Conservation (phyloP, 768 basidiomycete species). For the Trametes cubensis region DNA sequence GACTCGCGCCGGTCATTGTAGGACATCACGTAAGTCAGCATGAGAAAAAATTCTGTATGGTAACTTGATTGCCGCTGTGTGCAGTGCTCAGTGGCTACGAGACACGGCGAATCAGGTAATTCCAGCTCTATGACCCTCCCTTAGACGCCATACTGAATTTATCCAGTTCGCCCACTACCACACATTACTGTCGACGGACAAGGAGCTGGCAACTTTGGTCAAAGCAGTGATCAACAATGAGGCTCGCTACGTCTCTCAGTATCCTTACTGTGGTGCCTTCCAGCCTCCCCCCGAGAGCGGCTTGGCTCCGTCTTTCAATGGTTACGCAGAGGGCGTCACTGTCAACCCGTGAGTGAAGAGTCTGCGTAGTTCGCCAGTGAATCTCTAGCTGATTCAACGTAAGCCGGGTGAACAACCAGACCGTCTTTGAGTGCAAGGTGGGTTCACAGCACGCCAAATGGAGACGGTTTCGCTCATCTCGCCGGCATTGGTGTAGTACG, state of each 20-base stretch:
- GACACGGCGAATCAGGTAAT: conserved; percentile 78
- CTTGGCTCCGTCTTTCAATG: conserved; percentile 62
- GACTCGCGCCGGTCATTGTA: conserved; percentile 27
- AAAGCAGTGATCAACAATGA: conserved; percentile 86
- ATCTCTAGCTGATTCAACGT: not conserved
- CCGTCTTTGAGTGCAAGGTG: conserved; percentile 85
- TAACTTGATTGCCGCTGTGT: not conserved
- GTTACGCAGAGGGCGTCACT: conserved; percentile 67
- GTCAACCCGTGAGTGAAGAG: conserved; percentile 66
- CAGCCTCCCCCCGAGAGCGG: conserved; percentile 81
- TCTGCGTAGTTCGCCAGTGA: not conserved
- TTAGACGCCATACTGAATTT: not conserved
- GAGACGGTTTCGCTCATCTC: too few species aligned
- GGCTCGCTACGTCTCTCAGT: conserved; percentile 68
- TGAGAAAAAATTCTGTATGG: not conserved
- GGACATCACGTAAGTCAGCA: conserved; percentile 69
- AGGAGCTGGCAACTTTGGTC: conserved; percentile 61
- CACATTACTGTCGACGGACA: conserved; percentile 57
- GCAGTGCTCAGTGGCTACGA: conserved; percentile 80
- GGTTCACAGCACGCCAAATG: not conserved
- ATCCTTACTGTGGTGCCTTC: conserved; percentile 82
- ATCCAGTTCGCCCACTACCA: conserved; percentile 72
- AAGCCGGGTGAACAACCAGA: conserved; percentile 68
- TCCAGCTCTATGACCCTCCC: not conserved
- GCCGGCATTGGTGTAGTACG: conserved; percentile 50